A percentile compares a stretch with the other conserved stretches of the same genome.
Evolutionary conservation across 495 filamentous ascomycete species (phyloP).

Genomic region (Poronia punctata): DNA sequence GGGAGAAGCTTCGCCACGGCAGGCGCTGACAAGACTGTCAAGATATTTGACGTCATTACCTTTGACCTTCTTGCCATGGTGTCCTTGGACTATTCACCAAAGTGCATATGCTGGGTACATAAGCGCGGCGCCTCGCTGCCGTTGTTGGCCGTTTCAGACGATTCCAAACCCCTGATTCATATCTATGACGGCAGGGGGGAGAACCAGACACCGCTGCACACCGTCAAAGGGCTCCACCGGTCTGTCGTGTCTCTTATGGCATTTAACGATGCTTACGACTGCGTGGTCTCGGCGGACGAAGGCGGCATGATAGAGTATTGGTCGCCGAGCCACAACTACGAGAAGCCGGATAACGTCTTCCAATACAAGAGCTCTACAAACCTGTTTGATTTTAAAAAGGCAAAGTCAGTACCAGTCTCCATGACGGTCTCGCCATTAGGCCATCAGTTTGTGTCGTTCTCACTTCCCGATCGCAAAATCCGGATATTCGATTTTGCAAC

Average conservation of each 20-base stretch:
- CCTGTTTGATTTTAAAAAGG: slow-evolving; percentile 94
- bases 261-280: slow-evolving; percentile 84
- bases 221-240: slow-evolving; percentile 66
- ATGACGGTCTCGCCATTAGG: slow-evolving; percentile 81
- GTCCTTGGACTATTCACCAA: slow-evolving; percentile 63
- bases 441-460: slow-evolving; percentile 79
- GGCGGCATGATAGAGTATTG: slow-evolving; percentile 97
- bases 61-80: slow-evolving; percentile 86
- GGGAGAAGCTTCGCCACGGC: slow-evolving; percentile 90
- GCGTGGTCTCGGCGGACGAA: slow-evolving; percentile 82
- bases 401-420: slow-evolving; percentile 79
- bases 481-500: slow-evolving; percentile 88
- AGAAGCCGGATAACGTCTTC: slow-evolving; percentile 90
- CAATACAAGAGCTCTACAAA: slow-evolving; percentile 85
- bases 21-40: slow-evolving; percentile 79
- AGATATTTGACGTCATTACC: slow-evolving; percentile 93
- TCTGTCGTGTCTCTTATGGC: slow-evolving; percentile 74
- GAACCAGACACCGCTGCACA: slow-evolving; percentile 63
- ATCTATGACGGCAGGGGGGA: slow-evolving; percentile 91
- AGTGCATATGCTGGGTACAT: slow-evolving; percentile 89
- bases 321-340: slow-evolving; percentile 69
- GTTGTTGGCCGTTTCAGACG: slow-evolving; percentile 82
- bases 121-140: slow-evolving; percentile 79
- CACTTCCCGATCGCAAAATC: slow-evolving; percentile 86
- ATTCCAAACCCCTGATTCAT: slow-evolving; percentile 59